These are phyloP conservation scores for Cadophora gregata DNA, from an alignment of 2,329 filamentous ascomycete genomes.

Conservation along the genomic window DNA sequence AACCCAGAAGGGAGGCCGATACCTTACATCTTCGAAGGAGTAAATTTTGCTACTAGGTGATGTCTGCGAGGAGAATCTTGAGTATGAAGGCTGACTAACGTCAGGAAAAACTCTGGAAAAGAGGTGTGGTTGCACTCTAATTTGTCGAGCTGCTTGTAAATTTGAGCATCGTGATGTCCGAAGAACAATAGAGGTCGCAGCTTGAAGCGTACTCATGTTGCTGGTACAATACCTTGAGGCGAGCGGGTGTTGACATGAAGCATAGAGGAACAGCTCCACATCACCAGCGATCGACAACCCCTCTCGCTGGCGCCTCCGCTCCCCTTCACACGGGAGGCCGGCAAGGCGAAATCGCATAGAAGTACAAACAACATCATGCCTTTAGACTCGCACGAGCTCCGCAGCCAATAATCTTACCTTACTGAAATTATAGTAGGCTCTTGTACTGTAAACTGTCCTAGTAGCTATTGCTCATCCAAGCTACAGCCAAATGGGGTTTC, in stretches of 20 bases:
- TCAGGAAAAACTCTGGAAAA: conserved; percentile 3
- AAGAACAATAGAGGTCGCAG: conserved; percentile 28
- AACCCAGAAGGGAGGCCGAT: not conserved
- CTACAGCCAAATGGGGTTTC: too few relatives aligned
- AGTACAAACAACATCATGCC: too few relatives aligned
- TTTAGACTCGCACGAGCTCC: too few relatives aligned
- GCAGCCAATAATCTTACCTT: too few relatives aligned
- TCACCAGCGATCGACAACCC: too few relatives aligned
- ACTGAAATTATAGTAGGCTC: too few relatives aligned
- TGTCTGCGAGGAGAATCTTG: conserved; percentile 33
- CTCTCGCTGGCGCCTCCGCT: too few relatives aligned
- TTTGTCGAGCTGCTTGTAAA: conserved; percentile 21
- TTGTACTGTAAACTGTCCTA: too few relatives aligned
- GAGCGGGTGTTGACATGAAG: not conserved
- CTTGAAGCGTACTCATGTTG: conserved; percentile 33
- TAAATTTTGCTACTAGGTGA: conserved; percentile 50
- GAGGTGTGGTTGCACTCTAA: conserved; percentile 20
- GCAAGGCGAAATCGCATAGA: too few relatives aligned
- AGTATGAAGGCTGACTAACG: conserved; percentile 12
- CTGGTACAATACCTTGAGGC: not conserved
- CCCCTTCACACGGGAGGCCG: too few relatives aligned
- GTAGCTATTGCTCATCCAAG: too few relatives aligned
- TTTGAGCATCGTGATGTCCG: conserved; percentile 29
- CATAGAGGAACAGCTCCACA: too few relatives aligned
- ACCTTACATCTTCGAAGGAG: conserved; percentile 52